Evolutionary conservation across 1,284 basidiomycete species (phyloP).

Genomic region (Amylostereum chailletii): DNA sequence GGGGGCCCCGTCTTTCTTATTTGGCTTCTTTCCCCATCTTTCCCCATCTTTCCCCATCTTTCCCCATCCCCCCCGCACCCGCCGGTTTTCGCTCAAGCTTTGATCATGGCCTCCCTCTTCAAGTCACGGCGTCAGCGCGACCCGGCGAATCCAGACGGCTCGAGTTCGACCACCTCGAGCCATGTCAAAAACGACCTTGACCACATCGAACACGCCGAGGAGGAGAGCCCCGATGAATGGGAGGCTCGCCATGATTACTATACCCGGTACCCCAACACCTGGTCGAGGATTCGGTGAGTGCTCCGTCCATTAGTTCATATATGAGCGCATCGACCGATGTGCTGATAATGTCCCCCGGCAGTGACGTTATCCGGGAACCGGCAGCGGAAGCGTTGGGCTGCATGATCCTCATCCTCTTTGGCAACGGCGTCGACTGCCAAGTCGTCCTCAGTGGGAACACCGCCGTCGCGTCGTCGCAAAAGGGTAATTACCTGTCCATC

Average conservation of each 20-base stretch:
- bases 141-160: not conserved
- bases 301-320: not conserved
- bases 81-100: not conserved
- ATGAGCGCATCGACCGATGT: not conserved
- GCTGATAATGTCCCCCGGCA: constrained; percentile 19
- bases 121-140: not conserved
- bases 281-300: constrained; percentile 47
- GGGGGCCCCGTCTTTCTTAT: no score
- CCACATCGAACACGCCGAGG: not conserved
- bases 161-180: not conserved
- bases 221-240: not conserved
- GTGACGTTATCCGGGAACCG: constrained; percentile 45
- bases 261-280: constrained; percentile 39
- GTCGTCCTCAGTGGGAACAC: constrained; percentile 43
- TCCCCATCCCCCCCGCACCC: not conserved
- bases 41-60: no score
- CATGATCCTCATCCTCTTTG: constrained; percentile 60
- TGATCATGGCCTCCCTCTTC: not conserved
- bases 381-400: constrained; percentile 64
- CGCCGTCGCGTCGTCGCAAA: constrained; percentile 39
- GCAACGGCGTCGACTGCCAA: constrained; percentile 57
- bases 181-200: not conserved
- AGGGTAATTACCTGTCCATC: constrained; percentile 53
- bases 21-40: no score
- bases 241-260: constrained; percentile 15